Evolutionary conservation across 768 basidiomycete species (phyloP), one percentile per base, ranked within the genome.

Genomic region (Rhizopogon vesiculosus): DNA sequence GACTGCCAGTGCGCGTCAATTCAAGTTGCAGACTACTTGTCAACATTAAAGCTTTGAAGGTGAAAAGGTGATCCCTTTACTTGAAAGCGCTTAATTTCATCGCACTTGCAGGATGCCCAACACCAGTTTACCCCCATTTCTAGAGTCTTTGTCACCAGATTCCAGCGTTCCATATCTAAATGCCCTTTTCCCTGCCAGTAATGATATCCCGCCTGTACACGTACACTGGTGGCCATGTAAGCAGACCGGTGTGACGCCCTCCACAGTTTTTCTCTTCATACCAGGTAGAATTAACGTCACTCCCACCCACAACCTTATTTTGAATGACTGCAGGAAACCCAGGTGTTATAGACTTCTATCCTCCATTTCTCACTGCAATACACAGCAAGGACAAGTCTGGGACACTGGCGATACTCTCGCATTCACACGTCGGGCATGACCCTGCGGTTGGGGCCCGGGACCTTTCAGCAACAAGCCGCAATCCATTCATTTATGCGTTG

Each of bases 301-400:
- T 15, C n/a, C 35, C 28, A 8, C 18, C 4, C 28, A 31, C 10
- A 15, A 41, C 22, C 31, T 45, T 51, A 40, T 62, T 41, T 42
- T 42, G 29, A 53, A 54, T 51, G 9, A 19, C 44, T 39, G 41
- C 28, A 74, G 80, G 79, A 25, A 81, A 82, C 63, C 80, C 80
- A 1, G 89, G 89, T 7, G 70, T 89, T 15, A 57, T 85, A 33
- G 76, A 78, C 44, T 89, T 91, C 69, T 92, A 91, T 60, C 72
- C 72, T 1, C 78, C 80, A 2, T 92, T 89, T 64, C 75, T 92
- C 13, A 70, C 74, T 19, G 74, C 74, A 4, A 67, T 91, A 1
- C 72, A 83, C 51, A 59, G 65, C 31, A 67, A 68, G 59, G 69
- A 61, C 35, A 55, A 60, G 13, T 67, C 70, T 5, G 64, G 60